A percentile compares a stretch with the other conserved stretches of the same genome.
Evolutionary conservation across 2,329 filamentous ascomycete genomes (phyloP).

Genomic region (Apiospora sp.): DNA sequence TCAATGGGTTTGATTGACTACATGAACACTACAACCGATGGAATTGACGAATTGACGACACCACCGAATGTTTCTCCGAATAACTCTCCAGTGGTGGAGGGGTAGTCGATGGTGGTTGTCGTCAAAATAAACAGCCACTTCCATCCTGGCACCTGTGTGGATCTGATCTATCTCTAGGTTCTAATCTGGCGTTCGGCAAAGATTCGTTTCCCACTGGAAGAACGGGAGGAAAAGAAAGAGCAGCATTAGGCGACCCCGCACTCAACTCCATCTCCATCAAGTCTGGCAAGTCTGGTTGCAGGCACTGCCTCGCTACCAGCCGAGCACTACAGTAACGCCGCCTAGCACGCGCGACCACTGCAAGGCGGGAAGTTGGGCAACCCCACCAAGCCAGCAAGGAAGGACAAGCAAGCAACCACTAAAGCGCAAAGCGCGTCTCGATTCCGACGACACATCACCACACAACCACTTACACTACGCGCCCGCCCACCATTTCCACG

Average conservation of each 20-base stretch:
- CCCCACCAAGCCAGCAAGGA: not conserved
- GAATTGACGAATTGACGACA: not conserved
- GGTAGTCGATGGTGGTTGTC: not conserved
- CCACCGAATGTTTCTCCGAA: not conserved
- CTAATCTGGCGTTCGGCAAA: not conserved
- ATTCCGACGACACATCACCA: not conserved
- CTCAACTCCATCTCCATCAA: not conserved
- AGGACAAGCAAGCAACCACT: not conserved
- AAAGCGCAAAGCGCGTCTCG: not conserved
- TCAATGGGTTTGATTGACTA: not conserved
- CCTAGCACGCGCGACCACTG: too few relatives aligned
- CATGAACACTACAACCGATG: not conserved
- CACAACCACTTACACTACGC: not conserved
- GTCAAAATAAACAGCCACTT: not conserved
- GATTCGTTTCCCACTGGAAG: not conserved
- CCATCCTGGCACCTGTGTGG: not conserved
- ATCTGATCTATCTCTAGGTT: not conserved
- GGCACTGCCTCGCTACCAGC: slow-evolving; percentile 1
- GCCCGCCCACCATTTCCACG: slow-evolving; percentile 8
- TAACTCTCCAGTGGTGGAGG: not conserved
- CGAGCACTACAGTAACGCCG: not conserved
- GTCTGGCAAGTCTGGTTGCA: not conserved
- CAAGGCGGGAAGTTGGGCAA: not conserved
- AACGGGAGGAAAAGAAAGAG: not conserved
- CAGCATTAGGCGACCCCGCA: not conserved